Evolutionary conservation across 2,329 filamentous ascomycete species (phyloP), one percentile per base, ranked within the genome.

Genomic region (Ophiosphaerella herpotricha): DNA sequence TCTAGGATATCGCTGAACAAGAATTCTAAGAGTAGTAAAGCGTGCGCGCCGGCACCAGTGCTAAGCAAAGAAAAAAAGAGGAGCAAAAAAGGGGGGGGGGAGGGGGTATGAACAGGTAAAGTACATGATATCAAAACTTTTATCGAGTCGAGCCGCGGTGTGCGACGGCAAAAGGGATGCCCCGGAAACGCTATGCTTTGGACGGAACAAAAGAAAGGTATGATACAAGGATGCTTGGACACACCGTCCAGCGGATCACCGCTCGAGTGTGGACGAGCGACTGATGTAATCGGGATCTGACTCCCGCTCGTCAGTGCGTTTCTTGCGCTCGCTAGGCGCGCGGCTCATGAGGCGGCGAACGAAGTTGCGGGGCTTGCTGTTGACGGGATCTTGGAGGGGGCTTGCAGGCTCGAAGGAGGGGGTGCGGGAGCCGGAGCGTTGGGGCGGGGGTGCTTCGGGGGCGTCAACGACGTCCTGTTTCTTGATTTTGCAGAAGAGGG

Each of bases 401-500:
- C 57, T 70, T 36, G 52, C 57, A 14, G 60, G 59, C 33, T 71
- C 69, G 8, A 66, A 54, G 7, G 60, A 66, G 16, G 66, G 61
- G 18, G 57, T 60, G 34, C 60, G 61, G 21, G 65, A 69, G 32
- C 60, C 51, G 37, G 48, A 53, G 34, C 54, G 55, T 26, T 60
- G 54, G 12, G 58, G 18, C 18, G 18, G 39, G 6, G 56, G 48
- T 42, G 58, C 50, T 46, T 70, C 63, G 21, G 64, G 61, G 12
- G 79, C 73, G 31, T 78, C 71, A 23, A 80, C 62, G 18, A 77
- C 73, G 5, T 80, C 77, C 52, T 83, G 78, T 58, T 85, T 88
- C 60, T 86, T 86, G 75, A 97, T 89, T 66, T 87, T 87, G 77
- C 92, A 96, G 74, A 97, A 96, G 13, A 99, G 80, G 9, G 91